These are phyloP conservation scores for Salix suchowensis DNA, from an alignment of 345 rosid species.

Conservation along the genomic window DNA sequence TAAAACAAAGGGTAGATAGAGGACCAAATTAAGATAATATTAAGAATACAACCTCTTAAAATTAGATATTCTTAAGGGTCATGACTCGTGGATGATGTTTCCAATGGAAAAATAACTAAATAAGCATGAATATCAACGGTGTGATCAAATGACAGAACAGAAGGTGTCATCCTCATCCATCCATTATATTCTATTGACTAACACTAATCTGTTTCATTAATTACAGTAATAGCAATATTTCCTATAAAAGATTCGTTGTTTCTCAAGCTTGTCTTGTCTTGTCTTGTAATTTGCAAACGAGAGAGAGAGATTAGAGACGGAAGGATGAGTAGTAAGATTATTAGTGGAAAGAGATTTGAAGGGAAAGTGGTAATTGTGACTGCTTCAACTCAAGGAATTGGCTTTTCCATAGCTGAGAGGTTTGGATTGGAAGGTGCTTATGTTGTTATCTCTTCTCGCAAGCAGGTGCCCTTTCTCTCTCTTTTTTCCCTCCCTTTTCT, in stretches of 20 bases:
- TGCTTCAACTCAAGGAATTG: slow-evolving; percentile 95
- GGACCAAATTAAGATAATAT: too few species aligned
- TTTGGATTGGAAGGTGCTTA: slow-evolving; percentile 79
- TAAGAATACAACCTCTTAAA: too few species aligned
- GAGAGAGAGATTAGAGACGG: background rate
- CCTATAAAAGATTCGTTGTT: background rate
- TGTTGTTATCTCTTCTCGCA: slow-evolving; percentile 70
- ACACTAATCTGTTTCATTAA: too few species aligned
- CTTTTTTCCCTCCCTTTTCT: background rate
- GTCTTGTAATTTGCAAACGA: background rate
- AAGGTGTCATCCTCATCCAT: background rate
- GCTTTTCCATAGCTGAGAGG: slow-evolving; percentile 66
- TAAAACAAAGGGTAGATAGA: too few species aligned
- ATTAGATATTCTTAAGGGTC: too few species aligned
- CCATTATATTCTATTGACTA: too few species aligned
- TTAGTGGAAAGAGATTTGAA: slow-evolving; percentile 43
- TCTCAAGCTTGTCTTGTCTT: background rate
- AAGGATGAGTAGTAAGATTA: slow-evolving; percentile 4
- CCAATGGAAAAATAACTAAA: background rate
- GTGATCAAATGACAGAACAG: background rate
- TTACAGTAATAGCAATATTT: too few species aligned
- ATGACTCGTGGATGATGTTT: background rate
- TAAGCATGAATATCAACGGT: background rate
- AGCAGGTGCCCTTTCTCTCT: slow-evolving; percentile 38
- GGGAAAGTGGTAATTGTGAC: slow-evolving; percentile 88